Percentiles rank a stretch among this genome's conserved stretches.
Conservation (phyloP, 805 yeast genomes). For the Saturnispora sanitii region DNA sequence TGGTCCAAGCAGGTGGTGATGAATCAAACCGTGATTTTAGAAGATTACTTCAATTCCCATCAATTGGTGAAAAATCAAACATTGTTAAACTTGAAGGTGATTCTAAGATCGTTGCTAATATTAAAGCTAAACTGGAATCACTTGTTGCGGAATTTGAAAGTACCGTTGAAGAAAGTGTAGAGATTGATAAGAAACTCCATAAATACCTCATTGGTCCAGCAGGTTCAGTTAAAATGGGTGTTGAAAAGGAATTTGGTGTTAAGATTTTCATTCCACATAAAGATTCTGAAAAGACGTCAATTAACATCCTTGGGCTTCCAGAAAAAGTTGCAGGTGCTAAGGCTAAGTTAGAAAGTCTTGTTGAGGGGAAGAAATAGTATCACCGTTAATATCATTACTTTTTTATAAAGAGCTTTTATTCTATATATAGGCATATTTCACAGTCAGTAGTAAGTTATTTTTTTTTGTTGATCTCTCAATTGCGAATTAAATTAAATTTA, state of each 20-base stretch:
- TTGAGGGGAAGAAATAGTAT: constrained; percentile 19
- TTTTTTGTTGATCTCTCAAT: no score
- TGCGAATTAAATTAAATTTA: no score
- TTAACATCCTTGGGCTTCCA: constrained; percentile 56
- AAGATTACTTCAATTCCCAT: constrained; percentile 60
- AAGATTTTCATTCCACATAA: constrained; percentile 56
- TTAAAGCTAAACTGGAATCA: constrained; percentile 50
- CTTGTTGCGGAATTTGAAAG: constrained; percentile 59
- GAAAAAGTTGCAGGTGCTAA: constrained; percentile 56
- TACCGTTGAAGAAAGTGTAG: constrained; percentile 39
- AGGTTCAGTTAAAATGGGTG: constrained; percentile 61
- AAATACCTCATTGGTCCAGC: constrained; percentile 72
- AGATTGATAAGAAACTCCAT: constrained; percentile 64
- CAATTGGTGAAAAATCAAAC: constrained; percentile 47
- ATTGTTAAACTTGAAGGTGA: constrained; percentile 66
- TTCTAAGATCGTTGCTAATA: constrained; percentile 57
- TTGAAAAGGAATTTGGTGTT: constrained; percentile 64
- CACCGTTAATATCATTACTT: no score
- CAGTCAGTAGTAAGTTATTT: no score
- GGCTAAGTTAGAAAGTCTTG: constrained; percentile 48
- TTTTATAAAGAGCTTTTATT: no score
- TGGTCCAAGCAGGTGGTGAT: constrained; percentile 67
- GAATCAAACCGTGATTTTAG: constrained; percentile 39
- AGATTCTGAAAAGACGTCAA: constrained; percentile 38
- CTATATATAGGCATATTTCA: no score